Evolutionary conservation across 2,329 filamentous ascomycete species (phyloP).

Genomic region (Trichoderma sp.): DNA sequence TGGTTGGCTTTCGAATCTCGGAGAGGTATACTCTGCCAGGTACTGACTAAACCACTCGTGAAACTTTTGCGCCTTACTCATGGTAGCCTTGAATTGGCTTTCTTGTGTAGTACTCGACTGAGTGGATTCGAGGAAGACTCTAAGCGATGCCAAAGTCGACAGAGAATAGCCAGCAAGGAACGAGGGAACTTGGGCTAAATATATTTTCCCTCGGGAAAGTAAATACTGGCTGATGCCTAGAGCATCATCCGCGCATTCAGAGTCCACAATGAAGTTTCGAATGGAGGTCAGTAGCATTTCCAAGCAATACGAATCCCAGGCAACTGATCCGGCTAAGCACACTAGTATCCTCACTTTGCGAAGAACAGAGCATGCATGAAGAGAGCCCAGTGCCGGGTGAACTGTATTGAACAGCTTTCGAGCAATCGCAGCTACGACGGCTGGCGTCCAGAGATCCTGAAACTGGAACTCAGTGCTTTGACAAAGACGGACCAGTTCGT

Average conservation of each 20-base stretch:
- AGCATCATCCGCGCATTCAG: slow-evolving; percentile 87
- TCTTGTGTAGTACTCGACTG: slow-evolving; percentile 84
- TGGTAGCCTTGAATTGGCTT: slow-evolving; percentile 76
- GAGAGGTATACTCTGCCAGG: slow-evolving; percentile 64
- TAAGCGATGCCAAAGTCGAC: slow-evolving; percentile 77
- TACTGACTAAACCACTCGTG: slow-evolving; percentile 77
- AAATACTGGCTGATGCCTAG: slow-evolving; percentile 87
- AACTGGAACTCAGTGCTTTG: slow-evolving; percentile 69
- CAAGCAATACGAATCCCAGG: slow-evolving; percentile 78
- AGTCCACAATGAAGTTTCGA: slow-evolving; percentile 76
- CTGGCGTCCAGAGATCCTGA: slow-evolving; percentile 72
- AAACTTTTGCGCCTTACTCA: slow-evolving; percentile 75
- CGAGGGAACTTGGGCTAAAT: slow-evolving; percentile 68
- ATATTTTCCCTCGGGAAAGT: slow-evolving; percentile 65
- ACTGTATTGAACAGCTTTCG: slow-evolving; percentile 80
- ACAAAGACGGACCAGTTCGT: slow-evolving; percentile 79
- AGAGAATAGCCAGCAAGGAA: slow-evolving; percentile 83
- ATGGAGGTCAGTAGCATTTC: slow-evolving; percentile 88
- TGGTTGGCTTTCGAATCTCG: slow-evolving; percentile 52
- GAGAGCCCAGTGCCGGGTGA: slow-evolving; percentile 78
- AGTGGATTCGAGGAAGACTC: slow-evolving; percentile 72
- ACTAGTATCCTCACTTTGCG: slow-evolving; percentile 84
- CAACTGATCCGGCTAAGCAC: slow-evolving; percentile 72
- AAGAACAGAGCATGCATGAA: slow-evolving; percentile 84
- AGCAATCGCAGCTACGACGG: slow-evolving; percentile 72